phyloP scores from a whole-genome alignment of 495 filamentous ascomycete species.

The Penicillium arizonense region DNA sequence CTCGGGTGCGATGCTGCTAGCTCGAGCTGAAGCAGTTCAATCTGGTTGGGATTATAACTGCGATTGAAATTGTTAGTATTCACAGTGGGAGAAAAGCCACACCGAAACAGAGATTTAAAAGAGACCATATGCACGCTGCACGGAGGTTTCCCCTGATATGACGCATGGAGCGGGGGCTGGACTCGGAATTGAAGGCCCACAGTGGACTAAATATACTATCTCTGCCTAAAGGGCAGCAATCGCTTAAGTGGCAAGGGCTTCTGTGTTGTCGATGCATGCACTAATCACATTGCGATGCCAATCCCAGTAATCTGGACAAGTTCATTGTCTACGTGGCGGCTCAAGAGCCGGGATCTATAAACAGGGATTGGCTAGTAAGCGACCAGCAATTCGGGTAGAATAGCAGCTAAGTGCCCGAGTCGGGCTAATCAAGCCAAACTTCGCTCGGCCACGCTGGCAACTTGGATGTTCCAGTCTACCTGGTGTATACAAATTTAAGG shows the following conservation, averaged over 20 bases:
- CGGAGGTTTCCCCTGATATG: slow-evolving; percentile 14
- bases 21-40: background rate
- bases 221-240: background rate
- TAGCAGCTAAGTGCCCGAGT: too few relatives aligned
- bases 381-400: too few relatives aligned
- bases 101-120: background rate
- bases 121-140: slow-evolving; percentile 3
- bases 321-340: background rate
- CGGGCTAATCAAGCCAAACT: too few relatives aligned
- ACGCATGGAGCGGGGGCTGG: slow-evolving; percentile 5
- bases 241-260: background rate
- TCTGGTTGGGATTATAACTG: background rate
- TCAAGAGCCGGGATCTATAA: too few relatives aligned
- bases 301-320: background rate
- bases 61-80: background rate
- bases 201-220: background rate
- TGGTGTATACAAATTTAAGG: too few relatives aligned
- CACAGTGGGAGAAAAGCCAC: too few relatives aligned
- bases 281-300: too few relatives aligned
- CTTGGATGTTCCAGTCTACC: too few relatives aligned
- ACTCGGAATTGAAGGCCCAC: slow-evolving; percentile 5
- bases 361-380: too few relatives aligned
- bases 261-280: background rate
- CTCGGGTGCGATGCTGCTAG: slow-evolving; percentile 2
- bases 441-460: too few relatives aligned